A percentile compares a stretch with the other conserved stretches of the same genome.
These are phyloP conservation scores for Mrakia frigida DNA, from an alignment of 768 basidiomycete genomes.

Conservation along the genomic window DNA sequence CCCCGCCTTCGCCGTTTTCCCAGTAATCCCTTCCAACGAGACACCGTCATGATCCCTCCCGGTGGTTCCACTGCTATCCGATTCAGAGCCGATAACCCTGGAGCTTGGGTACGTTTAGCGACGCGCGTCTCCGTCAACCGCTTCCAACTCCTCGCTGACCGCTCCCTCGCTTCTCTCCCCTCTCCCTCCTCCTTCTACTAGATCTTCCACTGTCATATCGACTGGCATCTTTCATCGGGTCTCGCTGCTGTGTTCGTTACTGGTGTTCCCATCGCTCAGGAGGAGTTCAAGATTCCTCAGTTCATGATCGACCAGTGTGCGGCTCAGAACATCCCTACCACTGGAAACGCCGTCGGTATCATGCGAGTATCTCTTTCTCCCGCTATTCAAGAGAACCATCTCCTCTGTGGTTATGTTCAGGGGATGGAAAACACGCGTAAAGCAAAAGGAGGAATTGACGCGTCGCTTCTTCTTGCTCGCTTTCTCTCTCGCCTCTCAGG, in stretches of 20 bases:
- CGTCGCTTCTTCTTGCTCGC: not conserved
- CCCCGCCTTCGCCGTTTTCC: not conserved
- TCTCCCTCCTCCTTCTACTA: slow-evolving; percentile 31
- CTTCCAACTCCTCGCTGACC: slow-evolving; percentile 54
- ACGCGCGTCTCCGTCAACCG: too few species aligned
- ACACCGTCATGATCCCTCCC: slow-evolving; percentile 52
- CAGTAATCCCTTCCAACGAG: slow-evolving; percentile 81
- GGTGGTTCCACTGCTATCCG: slow-evolving; percentile 64
- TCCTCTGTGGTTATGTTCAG: too few species aligned
- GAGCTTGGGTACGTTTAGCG: slow-evolving; percentile 56
- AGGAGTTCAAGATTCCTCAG: slow-evolving; percentile 54
- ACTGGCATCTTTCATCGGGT: slow-evolving; percentile 49
- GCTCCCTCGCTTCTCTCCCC: slow-evolving; percentile 35
- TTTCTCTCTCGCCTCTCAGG: too few species aligned
- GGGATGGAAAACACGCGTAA: too few species aligned
- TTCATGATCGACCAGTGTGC: slow-evolving; percentile 67
- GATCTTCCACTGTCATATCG: slow-evolving; percentile 19
- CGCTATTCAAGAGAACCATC: not conserved
- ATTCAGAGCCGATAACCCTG: slow-evolving; percentile 84
- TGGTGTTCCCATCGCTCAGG: slow-evolving; percentile 67
- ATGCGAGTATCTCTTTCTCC: slow-evolving; percentile 30
- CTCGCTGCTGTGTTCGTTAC: slow-evolving; percentile 80
- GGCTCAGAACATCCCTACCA: slow-evolving; percentile 54
- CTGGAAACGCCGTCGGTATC: slow-evolving; percentile 85
- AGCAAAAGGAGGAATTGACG: not conserved